These are phyloP conservation scores for Eremothecium cymbalariae DNA, from an alignment of 1,139 yeast genomes.

Conservation along the genomic window DNA sequence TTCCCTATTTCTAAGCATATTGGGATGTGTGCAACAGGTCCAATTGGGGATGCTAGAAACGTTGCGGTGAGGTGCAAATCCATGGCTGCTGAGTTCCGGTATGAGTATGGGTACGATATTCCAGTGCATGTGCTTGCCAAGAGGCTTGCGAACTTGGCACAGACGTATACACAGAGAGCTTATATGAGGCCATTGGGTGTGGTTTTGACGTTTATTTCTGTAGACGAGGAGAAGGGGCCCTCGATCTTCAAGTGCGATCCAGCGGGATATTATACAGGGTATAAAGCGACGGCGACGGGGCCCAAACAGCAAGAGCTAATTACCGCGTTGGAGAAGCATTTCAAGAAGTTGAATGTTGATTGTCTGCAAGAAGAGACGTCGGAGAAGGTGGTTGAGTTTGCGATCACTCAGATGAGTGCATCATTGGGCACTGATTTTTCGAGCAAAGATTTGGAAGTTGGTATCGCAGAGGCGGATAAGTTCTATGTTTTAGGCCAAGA, in stretches of 20 bases:
- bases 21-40: constrained; percentile 92
- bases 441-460: constrained; percentile 87
- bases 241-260: constrained; percentile 90
- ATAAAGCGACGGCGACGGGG: constrained; percentile 90
- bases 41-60: constrained; percentile 92
- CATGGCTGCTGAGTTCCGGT: constrained; percentile 91
- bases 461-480: constrained; percentile 63
- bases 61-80: constrained; percentile 83
- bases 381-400: constrained; percentile 84
- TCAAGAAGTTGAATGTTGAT: constrained; percentile 49
- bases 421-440: constrained; percentile 89
- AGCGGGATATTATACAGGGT: constrained; percentile 90
- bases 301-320: constrained; percentile 96
- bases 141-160: constrained; percentile 91
- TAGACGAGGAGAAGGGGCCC: constrained; percentile 89
- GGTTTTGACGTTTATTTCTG: constrained; percentile 77
- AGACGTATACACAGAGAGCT: constrained; percentile 96
- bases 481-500: constrained; percentile 71
- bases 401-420: constrained; percentile 75
- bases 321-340: constrained; percentile 83
- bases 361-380: constrained; percentile 58
- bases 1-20: constrained; percentile 74
- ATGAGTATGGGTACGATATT: constrained; percentile 93
- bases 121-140: constrained; percentile 91
- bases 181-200: constrained; percentile 98